A percentile compares a stretch with the other conserved stretches of the same genome.
Conservation (phyloP, 371 early-diverging fungal species). For the Mortierella sp. region DNA sequence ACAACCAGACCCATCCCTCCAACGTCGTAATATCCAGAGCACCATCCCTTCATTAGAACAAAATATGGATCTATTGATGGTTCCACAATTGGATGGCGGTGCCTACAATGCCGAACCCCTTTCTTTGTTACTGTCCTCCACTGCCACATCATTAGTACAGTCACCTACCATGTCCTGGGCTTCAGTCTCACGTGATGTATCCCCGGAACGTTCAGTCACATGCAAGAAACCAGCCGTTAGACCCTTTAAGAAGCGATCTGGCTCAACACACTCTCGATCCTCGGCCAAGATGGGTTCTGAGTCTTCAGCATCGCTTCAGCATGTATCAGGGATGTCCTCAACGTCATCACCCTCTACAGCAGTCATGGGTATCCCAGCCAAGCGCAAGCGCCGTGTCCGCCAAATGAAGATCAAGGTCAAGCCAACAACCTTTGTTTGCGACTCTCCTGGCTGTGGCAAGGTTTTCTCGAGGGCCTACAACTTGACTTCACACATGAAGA, state of each 20-base stretch:
- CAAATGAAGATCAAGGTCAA: slow-evolving; percentile 26
- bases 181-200: slow-evolving; percentile 11
- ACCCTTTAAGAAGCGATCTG: not conserved
- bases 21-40: not conserved
- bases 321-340: not conserved
- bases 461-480: slow-evolving; percentile 81
- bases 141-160: not conserved
- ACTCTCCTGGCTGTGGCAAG: slow-evolving; percentile 78
- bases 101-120: not conserved
- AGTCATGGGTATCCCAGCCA: slow-evolving; percentile 1
- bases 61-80: slow-evolving; percentile 7
- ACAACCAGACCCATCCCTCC: not conserved
- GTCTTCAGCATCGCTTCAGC: no score
- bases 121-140: slow-evolving; percentile 2
- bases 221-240: not conserved
- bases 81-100: slow-evolving; percentile 5
- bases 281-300: not conserved
- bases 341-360: not conserved
- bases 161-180: slow-evolving; percentile 28
- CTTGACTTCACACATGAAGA: slow-evolving; percentile 81
- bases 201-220: not conserved
- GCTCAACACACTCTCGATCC: slow-evolving; percentile 1
- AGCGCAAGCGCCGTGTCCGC: slow-evolving; percentile 20
- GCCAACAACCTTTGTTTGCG: slow-evolving; percentile 66
- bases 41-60: slow-evolving; percentile 4